These are phyloP conservation scores for Penicillium sp. DNA, from an alignment of 2,329 filamentous ascomycete species.

Conservation along the genomic window DNA sequence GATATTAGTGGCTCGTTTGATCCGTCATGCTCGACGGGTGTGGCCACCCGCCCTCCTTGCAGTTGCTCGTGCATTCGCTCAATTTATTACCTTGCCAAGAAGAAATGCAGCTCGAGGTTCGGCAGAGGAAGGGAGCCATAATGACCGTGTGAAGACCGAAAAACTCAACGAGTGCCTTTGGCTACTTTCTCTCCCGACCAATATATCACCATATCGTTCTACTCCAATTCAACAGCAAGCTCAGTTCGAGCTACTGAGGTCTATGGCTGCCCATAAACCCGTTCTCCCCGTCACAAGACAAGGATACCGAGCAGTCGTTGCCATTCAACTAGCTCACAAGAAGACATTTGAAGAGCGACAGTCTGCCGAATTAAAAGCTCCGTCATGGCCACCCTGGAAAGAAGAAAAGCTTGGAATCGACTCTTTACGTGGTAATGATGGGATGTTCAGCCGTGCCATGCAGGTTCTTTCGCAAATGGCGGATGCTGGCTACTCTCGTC, in stretches of 20 bases:
- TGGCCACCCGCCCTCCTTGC: conserved; percentile 50
- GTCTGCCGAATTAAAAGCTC: conserved; percentile 61
- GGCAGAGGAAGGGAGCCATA: conserved; percentile 4
- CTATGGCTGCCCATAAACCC: conserved; percentile 58
- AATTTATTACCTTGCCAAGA: conserved; percentile 30
- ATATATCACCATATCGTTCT: conserved; percentile 52
- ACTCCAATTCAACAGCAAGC: conserved; percentile 55
- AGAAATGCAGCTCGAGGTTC: conserved; percentile 1
- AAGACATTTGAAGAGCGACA: conserved; percentile 59
- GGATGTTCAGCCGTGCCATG: conserved; percentile 59
- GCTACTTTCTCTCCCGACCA: conserved; percentile 51
- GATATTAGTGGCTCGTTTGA: conserved; percentile 48
- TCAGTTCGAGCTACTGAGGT: conserved; percentile 57
- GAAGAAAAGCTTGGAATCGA: conserved; percentile 63
- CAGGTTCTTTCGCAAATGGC: conserved; percentile 58
- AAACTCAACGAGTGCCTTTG: conserved; percentile 53
- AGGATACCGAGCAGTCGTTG: conserved; percentile 59
- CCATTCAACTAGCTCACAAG: conserved; percentile 58
- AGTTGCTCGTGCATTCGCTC: conserved; percentile 44
- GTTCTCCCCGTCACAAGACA: conserved; percentile 56
- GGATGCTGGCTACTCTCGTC: conserved; percentile 58
- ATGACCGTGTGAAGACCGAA: conserved; percentile 35
- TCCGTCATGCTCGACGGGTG: conserved; percentile 53
- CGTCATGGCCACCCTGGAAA: conserved; percentile 68
- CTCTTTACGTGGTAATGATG: conserved; percentile 56